Conservation (phyloP, 257 asterid genomes). For the Solanum paucissectum region DNA sequence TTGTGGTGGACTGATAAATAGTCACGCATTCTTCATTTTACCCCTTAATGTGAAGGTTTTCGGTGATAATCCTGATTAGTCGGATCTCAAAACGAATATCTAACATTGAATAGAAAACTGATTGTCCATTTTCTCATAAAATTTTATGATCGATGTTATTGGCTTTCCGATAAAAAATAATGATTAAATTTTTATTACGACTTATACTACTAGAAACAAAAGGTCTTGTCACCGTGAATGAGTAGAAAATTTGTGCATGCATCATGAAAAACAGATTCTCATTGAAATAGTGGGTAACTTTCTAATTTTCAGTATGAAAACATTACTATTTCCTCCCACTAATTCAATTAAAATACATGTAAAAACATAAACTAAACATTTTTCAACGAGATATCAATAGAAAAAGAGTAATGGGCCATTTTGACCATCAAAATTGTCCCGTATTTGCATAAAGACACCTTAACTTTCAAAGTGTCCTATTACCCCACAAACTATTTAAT, state of each 20-base stretch:
- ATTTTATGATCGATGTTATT: neutral
- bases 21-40: too few species aligned
- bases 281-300: neutral
- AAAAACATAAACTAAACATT: too few species aligned
- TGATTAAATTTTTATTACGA: neutral
- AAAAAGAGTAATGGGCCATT: too few species aligned
- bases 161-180: neutral
- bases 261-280: neutral
- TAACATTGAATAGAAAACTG: too few species aligned
- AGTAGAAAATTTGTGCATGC: neutral
- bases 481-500: too few species aligned
- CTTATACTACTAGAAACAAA: neutral
- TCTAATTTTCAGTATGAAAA: too few species aligned
- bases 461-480: too few species aligned
- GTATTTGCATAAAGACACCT: too few species aligned
- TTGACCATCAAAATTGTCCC: too few species aligned
- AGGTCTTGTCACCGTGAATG: neutral
- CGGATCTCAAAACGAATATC: neutral
- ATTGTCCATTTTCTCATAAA: neutral
- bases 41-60: neutral
- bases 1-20: neutral
- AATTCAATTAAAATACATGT: too few species aligned
- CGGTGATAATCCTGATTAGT: too few species aligned
- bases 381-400: neutral
- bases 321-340: neutral